Base-by-base conservation (phyloP, 164 flowering plant species). In the Nymphaea colorata region DNA sequence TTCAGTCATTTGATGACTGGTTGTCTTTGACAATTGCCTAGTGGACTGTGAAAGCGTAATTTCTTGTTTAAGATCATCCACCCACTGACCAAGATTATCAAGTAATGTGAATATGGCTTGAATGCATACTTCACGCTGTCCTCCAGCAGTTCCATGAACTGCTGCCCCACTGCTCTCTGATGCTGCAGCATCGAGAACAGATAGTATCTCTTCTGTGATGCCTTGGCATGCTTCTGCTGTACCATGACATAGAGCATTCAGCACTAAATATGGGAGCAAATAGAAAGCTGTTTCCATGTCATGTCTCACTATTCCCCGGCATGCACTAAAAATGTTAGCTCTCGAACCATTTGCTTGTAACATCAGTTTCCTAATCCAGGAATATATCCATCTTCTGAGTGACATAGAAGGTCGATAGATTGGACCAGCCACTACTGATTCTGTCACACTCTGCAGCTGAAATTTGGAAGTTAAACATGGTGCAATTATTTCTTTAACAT, bases 11-110 rank as follows among this genome's bases (percentile, higher is more conserved):
- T n/a, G 64, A n/a, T 61, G 64, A 61, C 64, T 72, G 84, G 67
- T 25, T 47, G 55, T 47, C 55, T 47, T 47, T 47, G 5, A 5
- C 55, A 47, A 47, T 47, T 47, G 55, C 55, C 5, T 47, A 5
- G 82, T 68, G 73, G 96, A 85, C 64, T 85, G 87, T 25, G 94
- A 87, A 81, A 92, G 90, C 74, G 98, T 86, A 57, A 88, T 72
- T 66, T 86, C 96, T 69, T 91, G 95, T 68, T 86, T 81, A 43
- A 87, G 84, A 75, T 95, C 98, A 82, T 95, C 99, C 74, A 82
- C 92, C 99, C 99, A 95, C 71, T 95, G 99, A 42, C 98, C 99
- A 61, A 95, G 90, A 85, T 89, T 95, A 80, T 95, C 99, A 70
- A 95, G 98, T 74, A 95, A 88, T 71, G 96, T 88, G 71, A 95